phyloP scores from a whole-genome alignment of 495 filamentous ascomycete species.

The Chaetomidium leptoderma region DNA sequence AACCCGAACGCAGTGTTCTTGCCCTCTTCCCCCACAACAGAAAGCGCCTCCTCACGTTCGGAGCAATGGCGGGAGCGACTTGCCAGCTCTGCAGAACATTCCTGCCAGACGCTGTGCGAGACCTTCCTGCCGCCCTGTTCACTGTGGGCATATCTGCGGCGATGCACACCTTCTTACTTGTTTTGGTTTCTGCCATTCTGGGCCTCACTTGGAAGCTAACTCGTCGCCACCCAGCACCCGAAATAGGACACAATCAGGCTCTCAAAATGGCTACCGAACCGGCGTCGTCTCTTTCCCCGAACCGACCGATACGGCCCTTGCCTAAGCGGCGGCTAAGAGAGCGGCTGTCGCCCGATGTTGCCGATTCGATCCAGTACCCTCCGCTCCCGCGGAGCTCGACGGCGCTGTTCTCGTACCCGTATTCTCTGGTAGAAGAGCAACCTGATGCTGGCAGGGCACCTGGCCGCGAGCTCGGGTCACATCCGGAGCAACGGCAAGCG shows the following conservation, averaged over 20 bases:
- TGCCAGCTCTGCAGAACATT: not conserved
- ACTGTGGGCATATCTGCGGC: not conserved
- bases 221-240: constrained; percentile 6
- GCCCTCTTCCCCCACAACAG: not conserved
- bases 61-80: not conserved
- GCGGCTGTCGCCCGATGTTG: constrained; percentile 76
- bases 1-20: not conserved
- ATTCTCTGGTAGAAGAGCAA: constrained; percentile 44
- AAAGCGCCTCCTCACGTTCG: not conserved
- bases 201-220: constrained; percentile 22
- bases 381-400: constrained; percentile 60
- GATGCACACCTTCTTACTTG: constrained; percentile 5
- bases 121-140: constrained; percentile 6
- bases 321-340: constrained; percentile 83
- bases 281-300: constrained; percentile 70
- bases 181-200: not conserved
- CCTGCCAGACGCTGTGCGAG: not conserved
- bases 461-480: constrained; percentile 23
- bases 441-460: constrained; percentile 15
- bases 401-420: constrained; percentile 73
- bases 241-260: constrained; percentile 22
- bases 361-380: constrained; percentile 76
- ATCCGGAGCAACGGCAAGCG: constrained; percentile 26
- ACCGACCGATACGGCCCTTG: constrained; percentile 88
- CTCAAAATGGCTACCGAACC: constrained; percentile 63